phyloP scores from a whole-genome alignment of 306 rosid genomes.

The Fragaria iinumae region DNA sequence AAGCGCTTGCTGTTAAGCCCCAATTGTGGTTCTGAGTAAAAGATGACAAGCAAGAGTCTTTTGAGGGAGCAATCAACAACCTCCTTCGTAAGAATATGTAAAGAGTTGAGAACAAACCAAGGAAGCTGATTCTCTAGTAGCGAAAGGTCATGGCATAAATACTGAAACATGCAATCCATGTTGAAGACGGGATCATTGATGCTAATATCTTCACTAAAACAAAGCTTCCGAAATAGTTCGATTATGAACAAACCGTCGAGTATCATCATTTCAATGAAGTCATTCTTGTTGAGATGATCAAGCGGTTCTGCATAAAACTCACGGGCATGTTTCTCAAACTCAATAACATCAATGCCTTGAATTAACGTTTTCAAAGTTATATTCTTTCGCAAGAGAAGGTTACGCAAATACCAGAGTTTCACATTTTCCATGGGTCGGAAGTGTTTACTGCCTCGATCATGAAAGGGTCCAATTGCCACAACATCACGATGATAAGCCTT shows the following conservation, averaged over 20 bases:
- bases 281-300: no score
- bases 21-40: background rate
- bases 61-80: background rate
- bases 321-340: background rate
- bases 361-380: background rate
- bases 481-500: background rate
- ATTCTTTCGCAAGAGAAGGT: background rate
- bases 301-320: constrained; percentile 8
- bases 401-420: background rate
- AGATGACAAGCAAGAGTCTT: background rate
- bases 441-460: background rate
- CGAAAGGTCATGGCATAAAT: constrained; percentile 20
- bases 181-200: constrained; percentile 19
- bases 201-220: background rate
- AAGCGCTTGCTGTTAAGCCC: background rate
- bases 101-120: constrained; percentile 23
- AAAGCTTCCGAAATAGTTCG: constrained; percentile 22
- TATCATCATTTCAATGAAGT: constrained; percentile 18
- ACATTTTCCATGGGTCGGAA: background rate
- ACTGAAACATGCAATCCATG: constrained; percentile 19
- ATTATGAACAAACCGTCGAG: constrained; percentile 29
- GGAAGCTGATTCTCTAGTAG: constrained; percentile 31
- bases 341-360: background rate
- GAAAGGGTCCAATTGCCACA: constrained; percentile 10
- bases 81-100: background rate